Percentiles rank a stretch among this genome's conserved stretches.
Conservation (phyloP, 2,329 filamentous ascomycete genomes). For the Incumbomyces lentus region DNA sequence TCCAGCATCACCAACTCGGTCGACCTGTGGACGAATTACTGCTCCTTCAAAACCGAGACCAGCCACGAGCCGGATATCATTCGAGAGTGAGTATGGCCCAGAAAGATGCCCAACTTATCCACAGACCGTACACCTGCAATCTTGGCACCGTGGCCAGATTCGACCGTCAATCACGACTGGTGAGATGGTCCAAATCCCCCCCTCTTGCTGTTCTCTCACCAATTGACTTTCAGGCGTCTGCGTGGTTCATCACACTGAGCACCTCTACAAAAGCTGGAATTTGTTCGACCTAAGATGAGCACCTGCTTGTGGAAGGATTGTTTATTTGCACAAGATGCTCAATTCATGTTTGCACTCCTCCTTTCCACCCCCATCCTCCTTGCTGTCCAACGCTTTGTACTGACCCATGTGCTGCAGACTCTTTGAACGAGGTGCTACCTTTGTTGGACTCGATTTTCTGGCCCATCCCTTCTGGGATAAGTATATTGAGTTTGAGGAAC, state of each 20-base stretch:
- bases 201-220: constrained; percentile 39
- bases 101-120: constrained; percentile 48
- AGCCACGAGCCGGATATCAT: constrained; percentile 89
- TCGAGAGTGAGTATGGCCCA: constrained; percentile 92
- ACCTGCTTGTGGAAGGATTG: neutral
- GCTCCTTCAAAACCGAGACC: constrained; percentile 94
- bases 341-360: constrained; percentile 38
- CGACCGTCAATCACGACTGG: constrained; percentile 29
- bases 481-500: constrained; percentile 93
- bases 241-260: constrained; percentile 9
- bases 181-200: constrained; percentile 54
- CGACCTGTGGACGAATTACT: constrained; percentile 96
- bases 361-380: constrained; percentile 27
- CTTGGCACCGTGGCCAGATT: constrained; percentile 9
- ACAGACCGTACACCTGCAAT: constrained; percentile 27
- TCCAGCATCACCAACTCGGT: constrained; percentile 88
- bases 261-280: constrained; percentile 24
- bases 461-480: constrained; percentile 98
- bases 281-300: constrained; percentile 22
- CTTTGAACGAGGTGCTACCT: constrained; percentile 78
- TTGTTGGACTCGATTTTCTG: constrained; percentile 84
- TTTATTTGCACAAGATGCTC: constrained; percentile 22
- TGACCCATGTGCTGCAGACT: constrained; percentile 50
- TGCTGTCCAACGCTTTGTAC: constrained; percentile 23
- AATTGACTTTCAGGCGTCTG: constrained; percentile 42